Evolutionary conservation across 257 asterid species (phyloP), one percentile per base, ranked within the genome.

Genomic region (Verbena officinalis): DNA sequence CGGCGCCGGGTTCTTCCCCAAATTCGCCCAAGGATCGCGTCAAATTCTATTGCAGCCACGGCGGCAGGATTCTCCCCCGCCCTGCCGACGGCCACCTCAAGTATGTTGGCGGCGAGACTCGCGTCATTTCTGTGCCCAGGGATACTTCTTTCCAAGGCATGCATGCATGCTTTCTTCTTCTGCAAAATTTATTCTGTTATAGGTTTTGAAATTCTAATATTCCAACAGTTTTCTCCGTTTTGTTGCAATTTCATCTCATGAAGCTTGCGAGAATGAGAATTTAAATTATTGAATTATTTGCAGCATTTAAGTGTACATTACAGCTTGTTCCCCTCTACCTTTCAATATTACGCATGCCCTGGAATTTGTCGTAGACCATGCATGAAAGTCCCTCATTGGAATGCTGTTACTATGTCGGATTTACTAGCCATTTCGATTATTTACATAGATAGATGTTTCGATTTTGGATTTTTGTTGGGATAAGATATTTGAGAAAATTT

Each of bases 71-170:
- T 72, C 81, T 87, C 43, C 95, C 89, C n/a, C 73, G 83, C 53
- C 91, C 89, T 0, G 30, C 71, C 11, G 89, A 84, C 50, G 82
- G 86, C 57, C 84, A 76, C 15, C 95, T 87, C 62, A 87, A 87
- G 61, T 87, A 87, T 22, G 86, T 87, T 1, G 95, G 95, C 7
- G 95, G 95, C 11, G 95, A 86, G 77, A 86, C 95, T 24, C 86
- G 95, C 4, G 84, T 86, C 55, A 77, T 86, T 51, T 77, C 87
- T 0, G 89, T 82, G 36, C 78, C 80, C n/a, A 68, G 80, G 17
- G 82, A 82, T 45, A 80, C 82, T 44, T 57, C 78, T 62, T 78
- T 84, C 74, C 75, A 57, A 74, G 91, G 95, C 81, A 60, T 17
- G 48, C 7, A 3, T 42, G 24, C 13, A 3, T 36, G 11, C 33